These are phyloP conservation scores for Ascodesmis nigricans DNA, from an alignment of 495 filamentous ascomycete species.

Conservation along the genomic window DNA sequence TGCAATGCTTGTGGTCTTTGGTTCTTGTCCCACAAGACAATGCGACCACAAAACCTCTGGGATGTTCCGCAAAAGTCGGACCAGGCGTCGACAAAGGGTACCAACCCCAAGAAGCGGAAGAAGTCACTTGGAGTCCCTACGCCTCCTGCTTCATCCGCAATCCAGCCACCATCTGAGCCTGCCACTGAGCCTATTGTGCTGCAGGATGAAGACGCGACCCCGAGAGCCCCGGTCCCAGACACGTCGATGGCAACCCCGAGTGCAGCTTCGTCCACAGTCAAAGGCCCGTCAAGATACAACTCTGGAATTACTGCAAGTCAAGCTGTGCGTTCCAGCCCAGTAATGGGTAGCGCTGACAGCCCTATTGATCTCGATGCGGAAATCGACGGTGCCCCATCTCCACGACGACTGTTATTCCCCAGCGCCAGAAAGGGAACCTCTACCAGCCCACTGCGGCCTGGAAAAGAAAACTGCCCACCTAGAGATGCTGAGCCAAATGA, in stretches of 20 bases:
- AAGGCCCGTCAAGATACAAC: slow-evolving; percentile 26
- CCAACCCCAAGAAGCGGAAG: slow-evolving; percentile 30
- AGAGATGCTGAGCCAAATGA: slow-evolving; percentile 24
- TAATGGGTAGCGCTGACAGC: slow-evolving; percentile 41
- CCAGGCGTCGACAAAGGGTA: slow-evolving; percentile 19
- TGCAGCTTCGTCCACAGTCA: slow-evolving; percentile 18
- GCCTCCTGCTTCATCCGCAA: slow-evolving; percentile 12
- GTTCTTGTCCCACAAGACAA: slow-evolving; percentile 65
- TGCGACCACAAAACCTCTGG: slow-evolving; percentile 70
- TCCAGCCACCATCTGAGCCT: slow-evolving; percentile 9
- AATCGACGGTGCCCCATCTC: slow-evolving; percentile 37
- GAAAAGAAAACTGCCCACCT: slow-evolving; percentile 30
- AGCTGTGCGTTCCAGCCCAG: slow-evolving; percentile 51
- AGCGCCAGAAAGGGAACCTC: slow-evolving; percentile 6
- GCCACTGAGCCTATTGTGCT: slow-evolving; percentile 17
- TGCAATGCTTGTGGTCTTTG: slow-evolving; percentile 96
- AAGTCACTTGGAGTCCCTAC: slow-evolving; percentile 22
- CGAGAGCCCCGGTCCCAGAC: slow-evolving; percentile 5
- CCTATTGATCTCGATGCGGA: slow-evolving; percentile 40
- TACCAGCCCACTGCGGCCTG: slow-evolving; percentile 18
- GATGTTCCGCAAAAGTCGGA: slow-evolving; percentile 38
- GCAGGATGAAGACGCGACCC: slow-evolving; percentile 18
- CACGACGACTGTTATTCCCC: slow-evolving; percentile 55
- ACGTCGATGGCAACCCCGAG: slow-evolving; percentile 19
- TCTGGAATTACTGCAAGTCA: slow-evolving; percentile 37